Base-by-base conservation (phyloP, 1,284 basidiomycete genomes). In the Ceratobasidium sp. region DNA sequence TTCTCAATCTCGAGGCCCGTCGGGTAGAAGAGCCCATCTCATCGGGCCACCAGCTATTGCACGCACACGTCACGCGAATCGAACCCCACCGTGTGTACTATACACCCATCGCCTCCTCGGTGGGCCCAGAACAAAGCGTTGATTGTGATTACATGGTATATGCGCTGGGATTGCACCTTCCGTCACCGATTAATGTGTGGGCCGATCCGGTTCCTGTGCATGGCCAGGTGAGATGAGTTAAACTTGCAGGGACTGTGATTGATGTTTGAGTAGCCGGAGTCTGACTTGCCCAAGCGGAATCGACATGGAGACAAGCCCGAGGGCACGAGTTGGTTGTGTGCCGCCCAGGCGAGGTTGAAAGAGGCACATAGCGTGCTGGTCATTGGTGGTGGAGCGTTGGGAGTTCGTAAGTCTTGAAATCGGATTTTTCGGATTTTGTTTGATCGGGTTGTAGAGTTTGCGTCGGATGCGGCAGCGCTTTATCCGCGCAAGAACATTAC, bases 31-130 rank as follows among this genome's bases (percentile, higher is more conserved):
- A 70, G 32, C 29, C 52, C 34, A 47, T 60, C 10, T 47, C 70
- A 42, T 71, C 72, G 58, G 73, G 75, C 45, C 79, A 79, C 68
- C 56, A 79, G 45, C 75, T 82, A 52, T 76, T 86, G 32, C 83
- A 86, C 68, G 85, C 81, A 3, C 80, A 80, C 10, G 80, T 89
- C 32, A 81, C 79, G 0, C 78, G 80, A 2, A 77, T 89, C 68
- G 73, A 78, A 27, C 72, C 79, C 6, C 77, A 83, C 73, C 82
- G 31, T 20, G 69, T 70, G 8, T 55, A 34, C 31, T 68, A 68
- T 25, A 42, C 64, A 72, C 67, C 72, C 71, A 60, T 43, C 8
- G 25, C 40, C n/a, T 12, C 20, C 4, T 17, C 12, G 7, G 50
- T 34, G 27, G 34, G 50, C 4, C 7, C 4, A 25, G 56, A 72